Base-by-base conservation (phyloP, 1,284 basidiomycete genomes). In the Ceratobasidium sp. region DNA sequence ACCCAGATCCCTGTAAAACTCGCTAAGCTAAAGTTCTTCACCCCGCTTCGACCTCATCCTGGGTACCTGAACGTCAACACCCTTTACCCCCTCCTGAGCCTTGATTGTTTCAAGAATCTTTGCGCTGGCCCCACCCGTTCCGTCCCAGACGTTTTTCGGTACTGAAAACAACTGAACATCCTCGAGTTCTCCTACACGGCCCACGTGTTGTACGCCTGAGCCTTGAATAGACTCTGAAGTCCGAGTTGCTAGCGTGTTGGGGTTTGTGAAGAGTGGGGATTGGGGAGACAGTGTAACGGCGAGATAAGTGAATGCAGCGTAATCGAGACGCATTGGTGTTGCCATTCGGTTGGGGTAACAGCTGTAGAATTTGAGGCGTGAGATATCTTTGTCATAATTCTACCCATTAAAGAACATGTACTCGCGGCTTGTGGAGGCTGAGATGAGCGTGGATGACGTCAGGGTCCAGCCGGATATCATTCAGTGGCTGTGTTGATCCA, bases 121-220 rank as follows among this genome's bases (percentile, higher is more conserved):
- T 13, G 77, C 52, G 52, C 68, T 59, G 48, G 69, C 70, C 9
- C 66, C 78, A 15, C 64, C 50, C 1, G 70, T 48, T 23, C 48
- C 62, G 17, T 74, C 77, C 77, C 77, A 78, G 44, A 74, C 70
- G 17, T 56, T 56, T 65, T 78, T 80, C 4, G 79, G 79, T 15
- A 80, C 61, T 17, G 69, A 77, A 61, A 74, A 80, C n/a, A 80
- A 65, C 59, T 80, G 79, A 12, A 78, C 77, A 56, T 80, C 79
- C 23, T 79, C 69, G 2, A 80, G 76, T 33, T 68, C 66, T 46
- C 79, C 79, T 7, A 80, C 79, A 40, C 65, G 70, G 4, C 79
- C 79, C 17, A 80, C 78, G 57, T 80, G 78, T 44, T 78, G 69
- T 3, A 78, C 46, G 20, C 61, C 46, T 23, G 71, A 28, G 5